Conservation (phyloP, 139 green algal species). For the Chlamydomonas incerta region DNA sequence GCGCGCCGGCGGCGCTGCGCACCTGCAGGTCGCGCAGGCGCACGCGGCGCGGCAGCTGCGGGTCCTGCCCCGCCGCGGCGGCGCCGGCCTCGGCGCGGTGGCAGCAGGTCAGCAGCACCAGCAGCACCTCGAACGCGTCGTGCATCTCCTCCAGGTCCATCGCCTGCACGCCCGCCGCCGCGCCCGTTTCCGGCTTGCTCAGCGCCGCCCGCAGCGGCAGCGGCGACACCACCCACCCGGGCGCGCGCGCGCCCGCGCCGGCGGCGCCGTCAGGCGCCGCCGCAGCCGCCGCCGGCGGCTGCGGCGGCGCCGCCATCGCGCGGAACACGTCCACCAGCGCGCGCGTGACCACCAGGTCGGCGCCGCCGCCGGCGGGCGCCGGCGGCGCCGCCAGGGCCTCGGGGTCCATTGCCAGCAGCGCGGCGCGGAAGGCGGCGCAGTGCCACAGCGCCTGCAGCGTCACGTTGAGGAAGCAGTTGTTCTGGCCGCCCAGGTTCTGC, state of each 20-base stretch:
- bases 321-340: slow-evolving; percentile 67
- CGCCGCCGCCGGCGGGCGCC: neutral
- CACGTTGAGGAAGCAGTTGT: slow-evolving; percentile 90
- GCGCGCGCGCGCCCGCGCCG: neutral
- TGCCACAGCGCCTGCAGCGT: slow-evolving; percentile 82
- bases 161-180: slow-evolving; percentile 21
- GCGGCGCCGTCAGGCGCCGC: neutral
- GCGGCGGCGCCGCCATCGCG: slow-evolving; percentile 46
- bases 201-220: slow-evolving; percentile 78
- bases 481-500: slow-evolving; percentile 64
- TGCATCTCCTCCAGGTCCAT: slow-evolving; percentile 83
- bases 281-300: neutral
- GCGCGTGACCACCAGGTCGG: slow-evolving; percentile 59
- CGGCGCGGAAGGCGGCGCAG: slow-evolving; percentile 65
- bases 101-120: slow-evolving; percentile 75
- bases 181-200: slow-evolving; percentile 36
- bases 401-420: slow-evolving; percentile 53
- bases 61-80: slow-evolving; percentile 51
- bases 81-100: slow-evolving; percentile 69
- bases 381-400: no score
- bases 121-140: slow-evolving; percentile 85
- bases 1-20: neutral
- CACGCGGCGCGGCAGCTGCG: slow-evolving; percentile 62
- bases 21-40: slow-evolving; percentile 26
- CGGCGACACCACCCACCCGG: slow-evolving; percentile 59